phyloP scores from a whole-genome alignment of 805 yeast species.

The Suhomyces vadensis region DNA sequence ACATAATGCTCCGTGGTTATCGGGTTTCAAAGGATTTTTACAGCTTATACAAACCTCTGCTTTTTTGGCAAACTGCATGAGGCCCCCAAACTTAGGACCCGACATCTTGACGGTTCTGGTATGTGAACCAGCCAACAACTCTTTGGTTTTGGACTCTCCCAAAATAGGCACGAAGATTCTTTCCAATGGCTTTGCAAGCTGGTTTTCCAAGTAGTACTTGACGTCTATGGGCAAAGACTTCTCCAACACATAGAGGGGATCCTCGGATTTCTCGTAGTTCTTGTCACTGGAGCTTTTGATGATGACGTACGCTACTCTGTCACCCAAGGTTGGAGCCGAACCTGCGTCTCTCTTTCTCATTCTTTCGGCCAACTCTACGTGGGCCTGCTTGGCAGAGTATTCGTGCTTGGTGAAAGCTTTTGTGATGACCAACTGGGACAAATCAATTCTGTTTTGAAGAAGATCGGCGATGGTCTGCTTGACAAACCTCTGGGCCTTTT shows the following conservation, averaged over 20 bases:
- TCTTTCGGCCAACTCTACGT: constrained; percentile 91
- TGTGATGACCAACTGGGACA: constrained; percentile 90
- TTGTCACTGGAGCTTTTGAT: constrained; percentile 75
- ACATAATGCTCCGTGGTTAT: constrained; percentile 74
- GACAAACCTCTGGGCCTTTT: constrained; percentile 80
- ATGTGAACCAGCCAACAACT: constrained; percentile 79
- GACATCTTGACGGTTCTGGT: constrained; percentile 74
- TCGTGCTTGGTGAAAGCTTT: constrained; percentile 88
- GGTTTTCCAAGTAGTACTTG: constrained; percentile 90
- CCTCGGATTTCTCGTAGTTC: constrained; percentile 95
- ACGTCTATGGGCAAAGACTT: constrained; percentile 93
- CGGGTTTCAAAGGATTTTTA: constrained; percentile 67
- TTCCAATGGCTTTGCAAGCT: constrained; percentile 85
- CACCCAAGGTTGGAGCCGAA: constrained; percentile 95
- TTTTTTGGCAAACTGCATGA: constrained; percentile 88
- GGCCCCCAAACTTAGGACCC: constrained; percentile 80
- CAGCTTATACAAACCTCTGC: constrained; percentile 89
- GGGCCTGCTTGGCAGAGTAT: constrained; percentile 96
- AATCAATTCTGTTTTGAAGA: constrained; percentile 86
- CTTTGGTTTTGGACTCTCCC: constrained; percentile 81
- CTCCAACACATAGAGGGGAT: constrained; percentile 90
- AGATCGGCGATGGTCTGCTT: constrained; percentile 87
- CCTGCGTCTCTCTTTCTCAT: constrained; percentile 97
- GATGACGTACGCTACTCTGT: constrained; percentile 96
- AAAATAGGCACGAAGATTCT: constrained; percentile 94